Evolutionary conservation across 768 basidiomycete species (phyloP), one percentile per base, ranked within the genome.

Genomic region (Scleroderma bovista): DNA sequence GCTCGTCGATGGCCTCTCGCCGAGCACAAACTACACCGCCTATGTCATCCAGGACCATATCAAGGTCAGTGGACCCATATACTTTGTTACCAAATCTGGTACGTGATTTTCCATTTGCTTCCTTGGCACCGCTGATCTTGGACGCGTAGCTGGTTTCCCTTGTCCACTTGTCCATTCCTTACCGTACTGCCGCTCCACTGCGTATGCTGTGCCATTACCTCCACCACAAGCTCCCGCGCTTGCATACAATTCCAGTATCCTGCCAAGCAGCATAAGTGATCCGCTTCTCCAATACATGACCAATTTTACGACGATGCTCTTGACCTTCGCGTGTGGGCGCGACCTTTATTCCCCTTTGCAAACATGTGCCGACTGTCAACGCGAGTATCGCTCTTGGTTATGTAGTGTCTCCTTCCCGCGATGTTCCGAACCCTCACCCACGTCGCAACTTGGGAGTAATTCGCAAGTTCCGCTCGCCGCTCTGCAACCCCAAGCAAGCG

Each of bases 331-430:
- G 1, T 93, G 92, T 61, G 87, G 88, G 16, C 77, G 87, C 24
- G 89, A 92, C 60, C 60, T 73, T 48, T 94, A 91, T 69, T 91
- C 88, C 6, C 85, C 86, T 0, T 65, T 92, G 19, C 79, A 87
- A 23, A 79, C 80, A 3, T 94, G 92, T 60, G 74, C 77, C 13
- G 84, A 88, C 62, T 93, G 91, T 58, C 78, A 84, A 54, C 65
- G 65, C 19, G 80, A 79, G 20, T 94, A 93, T 63, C 77, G 85
- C 31, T 72, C 69, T 31, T 94, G 89, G 89, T 75, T 88, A 31
- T 94, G 92, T 66, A 63, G 79, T 19, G 68, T 84, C 15, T 80
- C 83, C 9, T 76, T 94, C 59, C 80, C 88, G 13, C 79, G 91
- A 22, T 93, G 91, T 53, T 74, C 77, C 13, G 88, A 93, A 44